These are phyloP conservation scores for Cucumis melo DNA, from an alignment of 306 rosid genomes.

Conservation along the genomic window DNA sequence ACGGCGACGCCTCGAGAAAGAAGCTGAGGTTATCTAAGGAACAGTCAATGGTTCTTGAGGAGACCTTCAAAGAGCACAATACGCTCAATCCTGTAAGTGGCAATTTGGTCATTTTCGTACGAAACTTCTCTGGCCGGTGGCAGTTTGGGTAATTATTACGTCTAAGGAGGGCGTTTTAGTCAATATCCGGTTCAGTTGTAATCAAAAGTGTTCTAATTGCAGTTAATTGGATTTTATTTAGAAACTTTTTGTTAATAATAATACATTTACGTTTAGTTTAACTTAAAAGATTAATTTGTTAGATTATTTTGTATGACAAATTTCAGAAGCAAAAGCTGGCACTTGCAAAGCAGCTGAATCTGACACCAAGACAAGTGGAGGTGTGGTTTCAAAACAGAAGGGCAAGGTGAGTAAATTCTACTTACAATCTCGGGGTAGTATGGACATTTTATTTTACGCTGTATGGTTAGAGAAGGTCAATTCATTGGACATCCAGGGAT, in stretches of 20 bases:
- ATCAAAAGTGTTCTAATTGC: neutral
- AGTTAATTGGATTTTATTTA: neutral
- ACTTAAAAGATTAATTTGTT: neutral
- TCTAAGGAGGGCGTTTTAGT: slow-evolving; percentile 1
- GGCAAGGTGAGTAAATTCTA: slow-evolving; percentile 51
- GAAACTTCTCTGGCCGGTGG: neutral
- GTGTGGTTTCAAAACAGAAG: slow-evolving; percentile 97
- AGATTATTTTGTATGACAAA: neutral
- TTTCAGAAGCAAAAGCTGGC: slow-evolving; percentile 86
- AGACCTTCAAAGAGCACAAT: slow-evolving; percentile 75
- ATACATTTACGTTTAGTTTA: neutral
- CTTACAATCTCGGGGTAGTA: neutral
- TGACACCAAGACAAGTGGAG: slow-evolving; percentile 86
- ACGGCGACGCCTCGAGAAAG: slow-evolving; percentile 51
- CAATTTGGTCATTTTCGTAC: neutral
- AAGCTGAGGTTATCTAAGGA: slow-evolving; percentile 82
- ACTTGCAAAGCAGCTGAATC: slow-evolving; percentile 67
- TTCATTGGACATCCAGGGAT: neutral
- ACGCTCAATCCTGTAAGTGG: slow-evolving; percentile 73
- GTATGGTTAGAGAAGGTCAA: neutral
- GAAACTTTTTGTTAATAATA: neutral
- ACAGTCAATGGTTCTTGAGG: slow-evolving; percentile 66
- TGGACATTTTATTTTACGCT: neutral
- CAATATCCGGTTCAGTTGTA: neutral
- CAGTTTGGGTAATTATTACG: neutral